A percentile compares a stretch with the other conserved stretches of the same genome.
These are phyloP conservation scores for Eucalyptus sideroxylon DNA, from an alignment of 345 rosid genomes.

Conservation along the genomic window DNA sequence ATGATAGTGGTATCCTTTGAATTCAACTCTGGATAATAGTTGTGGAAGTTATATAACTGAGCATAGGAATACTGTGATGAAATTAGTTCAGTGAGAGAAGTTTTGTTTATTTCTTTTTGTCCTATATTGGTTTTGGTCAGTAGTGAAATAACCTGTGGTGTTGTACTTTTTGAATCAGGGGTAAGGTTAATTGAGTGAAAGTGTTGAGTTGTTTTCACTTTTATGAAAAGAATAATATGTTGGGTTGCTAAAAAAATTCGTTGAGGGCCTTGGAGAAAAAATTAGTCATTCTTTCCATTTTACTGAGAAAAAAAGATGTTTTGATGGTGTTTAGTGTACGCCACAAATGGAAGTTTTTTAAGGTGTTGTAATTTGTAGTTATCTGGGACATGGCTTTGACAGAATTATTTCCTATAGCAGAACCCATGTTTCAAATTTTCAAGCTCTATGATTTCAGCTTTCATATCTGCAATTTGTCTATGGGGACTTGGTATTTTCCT, in stretches of 20 bases:
- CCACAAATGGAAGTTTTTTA: not conserved
- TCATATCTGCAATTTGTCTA: not conserved
- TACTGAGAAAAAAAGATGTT: not conserved
- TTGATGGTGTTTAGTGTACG: not conserved
- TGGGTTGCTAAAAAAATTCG: not conserved
- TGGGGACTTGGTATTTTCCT: not conserved
- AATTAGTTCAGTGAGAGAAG: not conserved
- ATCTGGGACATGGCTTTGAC: not conserved
- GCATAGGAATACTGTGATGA: not conserved
- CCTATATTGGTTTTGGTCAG: not conserved
- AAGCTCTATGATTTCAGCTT: not conserved
- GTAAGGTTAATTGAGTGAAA: not conserved
- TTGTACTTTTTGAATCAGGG: not conserved
- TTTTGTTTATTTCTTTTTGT: not conserved
- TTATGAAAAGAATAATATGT: not conserved
- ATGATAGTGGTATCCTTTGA: not conserved
- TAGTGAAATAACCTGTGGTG: not conserved
- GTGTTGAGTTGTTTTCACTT: not conserved
- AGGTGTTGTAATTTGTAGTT: not conserved
- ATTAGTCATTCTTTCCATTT: not conserved
- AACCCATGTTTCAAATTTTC: not conserved
- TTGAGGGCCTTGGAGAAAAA: not conserved
- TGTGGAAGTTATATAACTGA: not conserved
- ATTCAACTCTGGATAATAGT: not conserved
- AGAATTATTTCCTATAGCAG: not conserved